Percentiles rank a stretch among this genome's conserved stretches.
These are phyloP conservation scores for Coelastrella sp. DNA, from an alignment of 139 green algal genomes.

Conservation along the genomic window DNA sequence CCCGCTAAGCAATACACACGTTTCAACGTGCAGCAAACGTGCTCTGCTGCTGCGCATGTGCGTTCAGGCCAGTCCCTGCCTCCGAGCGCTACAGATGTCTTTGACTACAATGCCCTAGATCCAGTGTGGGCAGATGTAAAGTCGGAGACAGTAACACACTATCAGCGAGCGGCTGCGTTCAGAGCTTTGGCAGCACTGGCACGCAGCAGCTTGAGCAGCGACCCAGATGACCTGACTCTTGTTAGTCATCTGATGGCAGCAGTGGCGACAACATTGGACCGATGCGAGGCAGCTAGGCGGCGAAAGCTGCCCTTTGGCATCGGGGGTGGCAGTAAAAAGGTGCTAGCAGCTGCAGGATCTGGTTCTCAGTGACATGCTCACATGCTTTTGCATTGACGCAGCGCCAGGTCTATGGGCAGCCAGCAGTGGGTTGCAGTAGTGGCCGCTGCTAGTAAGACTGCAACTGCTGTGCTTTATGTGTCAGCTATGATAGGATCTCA, in stretches of 20 bases:
- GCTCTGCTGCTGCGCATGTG: neutral
- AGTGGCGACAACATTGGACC: slow-evolving; percentile 45
- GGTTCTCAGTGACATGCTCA: neutral
- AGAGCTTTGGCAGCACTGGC: slow-evolving; percentile 41
- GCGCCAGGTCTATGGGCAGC: neutral
- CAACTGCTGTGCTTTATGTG: no score
- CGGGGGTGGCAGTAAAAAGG: neutral
- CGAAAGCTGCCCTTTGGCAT: slow-evolving; percentile 30
- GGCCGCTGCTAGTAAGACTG: no score
- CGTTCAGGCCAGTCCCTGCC: slow-evolving; percentile 26
- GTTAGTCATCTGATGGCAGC: slow-evolving; percentile 49
- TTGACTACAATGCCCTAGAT: slow-evolving; percentile 22
- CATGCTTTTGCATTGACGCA: no score
- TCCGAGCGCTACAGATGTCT: slow-evolving; percentile 29
- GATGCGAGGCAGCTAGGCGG: slow-evolving; percentile 24
- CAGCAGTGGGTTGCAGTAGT: neutral
- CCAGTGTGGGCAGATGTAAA: slow-evolving; percentile 23
- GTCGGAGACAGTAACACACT: slow-evolving; percentile 31
- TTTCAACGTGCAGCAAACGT: no score
- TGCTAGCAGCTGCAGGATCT: neutral
- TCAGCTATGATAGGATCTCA: no score
- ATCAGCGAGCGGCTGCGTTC: slow-evolving; percentile 49
- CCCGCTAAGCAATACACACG: no score
- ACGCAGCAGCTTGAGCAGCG: slow-evolving; percentile 25
- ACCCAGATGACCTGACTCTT: slow-evolving; percentile 40